A percentile compares a stretch with the other conserved stretches of the same genome.
Conservation (phyloP, 768 basidiomycete species). For the Scleroderma bovista region DNA sequence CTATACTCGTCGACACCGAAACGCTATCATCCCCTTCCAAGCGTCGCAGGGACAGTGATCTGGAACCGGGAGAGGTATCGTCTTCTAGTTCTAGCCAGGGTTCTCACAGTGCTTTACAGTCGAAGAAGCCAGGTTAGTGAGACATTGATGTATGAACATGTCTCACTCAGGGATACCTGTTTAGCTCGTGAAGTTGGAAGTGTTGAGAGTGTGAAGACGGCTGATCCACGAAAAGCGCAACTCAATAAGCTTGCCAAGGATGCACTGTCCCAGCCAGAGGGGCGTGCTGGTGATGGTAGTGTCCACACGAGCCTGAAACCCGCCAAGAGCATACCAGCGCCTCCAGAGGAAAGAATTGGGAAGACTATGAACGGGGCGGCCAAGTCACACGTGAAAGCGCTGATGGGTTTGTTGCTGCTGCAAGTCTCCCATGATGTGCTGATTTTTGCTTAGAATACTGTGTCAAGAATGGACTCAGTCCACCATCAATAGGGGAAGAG, state of each 20-base stretch:
- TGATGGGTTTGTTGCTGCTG: slow-evolving; percentile 8
- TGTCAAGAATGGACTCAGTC: slow-evolving; percentile 7
- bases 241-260: not conserved
- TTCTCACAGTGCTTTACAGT: not conserved
- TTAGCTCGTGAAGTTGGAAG: not conserved
- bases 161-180: not conserved
- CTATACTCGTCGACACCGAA: not conserved
- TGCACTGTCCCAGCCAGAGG: not conserved
- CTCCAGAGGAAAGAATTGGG: not conserved
- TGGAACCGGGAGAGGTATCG: slow-evolving; percentile 23
- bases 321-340: not conserved
- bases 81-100: slow-evolving; percentile 17
- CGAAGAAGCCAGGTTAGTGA: slow-evolving; percentile 9
- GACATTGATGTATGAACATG: not conserved
- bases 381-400: slow-evolving; percentile 10
- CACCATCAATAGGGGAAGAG: slow-evolving; percentile 33
- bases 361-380: not conserved
- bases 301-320: not conserved
- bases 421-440: not conserved
- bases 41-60: slow-evolving; percentile 3
- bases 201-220: not conserved
- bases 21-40: not conserved
- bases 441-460: slow-evolving; percentile 16
- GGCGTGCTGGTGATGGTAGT: not conserved
- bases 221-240: not conserved